Conservation (phyloP, 805 yeast genomes). For the Candida quercuum region DNA sequence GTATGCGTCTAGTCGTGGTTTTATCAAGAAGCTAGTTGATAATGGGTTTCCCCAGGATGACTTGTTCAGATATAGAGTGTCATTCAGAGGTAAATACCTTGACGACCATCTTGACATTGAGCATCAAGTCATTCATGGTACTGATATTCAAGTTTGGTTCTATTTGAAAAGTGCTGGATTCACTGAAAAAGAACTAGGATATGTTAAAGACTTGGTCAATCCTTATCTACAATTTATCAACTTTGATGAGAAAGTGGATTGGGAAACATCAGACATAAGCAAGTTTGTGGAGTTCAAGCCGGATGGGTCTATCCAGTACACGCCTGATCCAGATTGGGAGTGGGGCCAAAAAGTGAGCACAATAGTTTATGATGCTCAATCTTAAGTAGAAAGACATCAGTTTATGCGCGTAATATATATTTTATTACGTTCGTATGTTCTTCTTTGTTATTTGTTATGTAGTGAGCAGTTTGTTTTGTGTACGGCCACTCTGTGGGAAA, state of each 20-base stretch:
- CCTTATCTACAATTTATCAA: constrained; percentile 27
- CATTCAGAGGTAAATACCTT: constrained; percentile 21
- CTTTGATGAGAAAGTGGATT: constrained; percentile 12
- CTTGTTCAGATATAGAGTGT: constrained; percentile 23
- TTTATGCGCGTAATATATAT: not conserved
- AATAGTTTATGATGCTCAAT: constrained; percentile 19
- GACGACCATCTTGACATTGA: constrained; percentile 17
- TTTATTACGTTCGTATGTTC: no score
- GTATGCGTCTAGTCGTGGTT: constrained; percentile 32
- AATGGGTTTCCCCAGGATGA: not conserved
- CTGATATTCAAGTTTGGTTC: constrained; percentile 30
- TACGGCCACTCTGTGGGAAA: no score
- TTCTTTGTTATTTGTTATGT: no score
- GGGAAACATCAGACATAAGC: constrained; percentile 24
- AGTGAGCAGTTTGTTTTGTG: no score
- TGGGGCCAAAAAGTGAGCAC: constrained; percentile 29
- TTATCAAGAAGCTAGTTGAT: constrained; percentile 22
- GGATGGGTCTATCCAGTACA: constrained; percentile 24
- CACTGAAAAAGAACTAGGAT: constrained; percentile 20
- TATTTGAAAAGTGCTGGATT: constrained; percentile 19
- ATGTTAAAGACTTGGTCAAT: constrained; percentile 18
- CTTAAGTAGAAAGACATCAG: not conserved
- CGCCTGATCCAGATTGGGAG: constrained; percentile 29
- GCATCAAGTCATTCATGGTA: constrained; percentile 29
- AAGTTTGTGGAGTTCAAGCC: constrained; percentile 22